Percentiles rank a stretch among this genome's conserved stretches.
phyloP scores from a whole-genome alignment of 805 yeast genomes.

The Metahyphopichia silvanorum region DNA sequence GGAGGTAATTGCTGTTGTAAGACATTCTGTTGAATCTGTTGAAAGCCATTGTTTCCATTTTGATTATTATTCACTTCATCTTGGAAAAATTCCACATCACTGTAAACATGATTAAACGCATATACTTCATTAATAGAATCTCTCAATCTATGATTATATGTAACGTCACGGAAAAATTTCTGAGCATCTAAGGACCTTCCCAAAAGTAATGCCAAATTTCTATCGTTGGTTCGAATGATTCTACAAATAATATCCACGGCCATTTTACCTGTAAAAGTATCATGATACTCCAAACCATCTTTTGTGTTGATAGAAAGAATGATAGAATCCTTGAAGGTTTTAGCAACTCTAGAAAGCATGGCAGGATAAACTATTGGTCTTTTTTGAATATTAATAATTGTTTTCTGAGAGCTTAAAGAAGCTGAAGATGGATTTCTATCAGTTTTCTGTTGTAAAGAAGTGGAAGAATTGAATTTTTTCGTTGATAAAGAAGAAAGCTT shows the following conservation, averaged over 20 bases:
- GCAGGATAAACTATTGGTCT: conserved; percentile 89
- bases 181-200: conserved; percentile 95
- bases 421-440: conserved; percentile 29
- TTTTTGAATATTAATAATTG: conserved; percentile 45
- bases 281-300: conserved; percentile 88
- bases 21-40: conserved; percentile 13
- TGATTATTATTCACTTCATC: conserved; percentile 18
- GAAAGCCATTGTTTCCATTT: conserved; percentile 7
- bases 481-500: conserved; percentile 40
- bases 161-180: conserved; percentile 89
- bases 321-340: conserved; percentile 65
- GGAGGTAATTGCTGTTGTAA: conserved; percentile 16
- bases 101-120: conserved; percentile 64
- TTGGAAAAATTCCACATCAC: conserved; percentile 41
- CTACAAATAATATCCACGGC: conserved; percentile 89
- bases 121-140: conserved; percentile 87
- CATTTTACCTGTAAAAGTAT: conserved; percentile 89
- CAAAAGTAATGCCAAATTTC: conserved; percentile 81
- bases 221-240: conserved; percentile 83
- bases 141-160: conserved; percentile 88
- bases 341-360: conserved; percentile 78
- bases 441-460: conserved; percentile 24
- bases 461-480: conserved; percentile 34
- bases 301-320: conserved; percentile 76
- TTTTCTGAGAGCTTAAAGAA: conserved; percentile 32